phyloP scores from a whole-genome alignment of 2,329 filamentous ascomycete species.

The Periconia macrospinosa region DNA sequence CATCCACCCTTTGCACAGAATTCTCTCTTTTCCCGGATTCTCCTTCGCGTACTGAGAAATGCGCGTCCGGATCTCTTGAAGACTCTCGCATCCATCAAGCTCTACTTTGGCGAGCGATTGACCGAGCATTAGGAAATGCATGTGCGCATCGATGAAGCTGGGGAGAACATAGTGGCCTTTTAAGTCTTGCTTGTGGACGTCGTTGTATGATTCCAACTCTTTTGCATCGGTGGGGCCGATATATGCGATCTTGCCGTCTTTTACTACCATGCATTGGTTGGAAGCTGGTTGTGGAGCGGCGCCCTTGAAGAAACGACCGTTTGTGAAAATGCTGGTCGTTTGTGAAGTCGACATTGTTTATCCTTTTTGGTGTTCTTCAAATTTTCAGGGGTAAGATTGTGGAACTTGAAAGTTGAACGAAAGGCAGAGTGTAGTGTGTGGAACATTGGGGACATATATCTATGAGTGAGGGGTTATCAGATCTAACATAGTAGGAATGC shows the following conservation, averaged over 20 bases:
- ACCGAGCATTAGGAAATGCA: slow-evolving; percentile 60
- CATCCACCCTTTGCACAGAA: slow-evolving; percentile 60
- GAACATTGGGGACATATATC: not conserved
- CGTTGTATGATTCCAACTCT: slow-evolving; percentile 29
- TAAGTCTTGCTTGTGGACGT: slow-evolving; percentile 37
- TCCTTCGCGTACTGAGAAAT: slow-evolving; percentile 51
- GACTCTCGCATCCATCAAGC: slow-evolving; percentile 50
- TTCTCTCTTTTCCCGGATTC: slow-evolving; percentile 51
- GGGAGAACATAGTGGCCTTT: slow-evolving; percentile 50
- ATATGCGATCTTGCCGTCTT: slow-evolving; percentile 46
- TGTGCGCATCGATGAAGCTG: slow-evolving; percentile 61
- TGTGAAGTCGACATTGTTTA: not conserved
- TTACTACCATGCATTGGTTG: slow-evolving; percentile 42
- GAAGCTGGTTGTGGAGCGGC: slow-evolving; percentile 4
- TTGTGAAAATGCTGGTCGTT: not conserved
- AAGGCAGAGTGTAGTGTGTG: not conserved
- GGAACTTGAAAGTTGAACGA: not conserved
- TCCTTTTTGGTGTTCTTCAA: not conserved
- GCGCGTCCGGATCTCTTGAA: slow-evolving; percentile 53
- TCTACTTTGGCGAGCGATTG: slow-evolving; percentile 57
- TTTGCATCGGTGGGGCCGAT: slow-evolving; percentile 36
- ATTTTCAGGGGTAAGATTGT: too few relatives aligned
- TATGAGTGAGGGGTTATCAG: not conserved
- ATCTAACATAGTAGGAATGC: not conserved
- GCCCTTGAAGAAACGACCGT: slow-evolving; percentile 24